phyloP scores from a whole-genome alignment of 1,284 basidiomycete species.

The Leucoagaricus sp. region DNA sequence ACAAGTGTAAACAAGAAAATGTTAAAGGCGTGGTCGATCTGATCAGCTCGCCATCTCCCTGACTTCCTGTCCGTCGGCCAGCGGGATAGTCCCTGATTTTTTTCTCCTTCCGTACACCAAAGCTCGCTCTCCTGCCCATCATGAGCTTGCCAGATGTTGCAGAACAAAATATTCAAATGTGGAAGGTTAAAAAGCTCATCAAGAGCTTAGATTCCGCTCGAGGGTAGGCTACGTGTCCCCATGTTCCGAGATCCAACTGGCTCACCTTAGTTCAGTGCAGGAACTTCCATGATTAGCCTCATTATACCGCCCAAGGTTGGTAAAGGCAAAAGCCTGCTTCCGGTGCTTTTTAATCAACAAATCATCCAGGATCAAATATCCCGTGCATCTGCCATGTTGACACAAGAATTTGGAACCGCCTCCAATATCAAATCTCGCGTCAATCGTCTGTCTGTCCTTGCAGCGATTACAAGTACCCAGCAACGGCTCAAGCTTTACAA shows the following conservation, averaged over 20 bases:
- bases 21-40: slow-evolving; percentile 27
- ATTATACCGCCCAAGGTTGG: slow-evolving; percentile 91
- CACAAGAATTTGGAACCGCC: slow-evolving; percentile 96
- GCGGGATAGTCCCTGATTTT: slow-evolving; percentile 2
- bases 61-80: slow-evolving; percentile 16
- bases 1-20: slow-evolving; percentile 34
- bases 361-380: slow-evolving; percentile 87
- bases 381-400: slow-evolving; percentile 92
- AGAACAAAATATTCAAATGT: slow-evolving; percentile 90
- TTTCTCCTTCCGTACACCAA: neutral
- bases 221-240: slow-evolving; percentile 56
- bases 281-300: slow-evolving; percentile 99
- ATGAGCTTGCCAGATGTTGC: slow-evolving; percentile 75
- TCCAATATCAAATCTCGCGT: slow-evolving; percentile 99
- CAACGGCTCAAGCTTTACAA: slow-evolving; percentile 97
- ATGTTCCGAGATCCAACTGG: slow-evolving; percentile 13
- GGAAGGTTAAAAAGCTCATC: slow-evolving; percentile 99
- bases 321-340: neutral
- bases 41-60: slow-evolving; percentile 25
- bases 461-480: slow-evolving; percentile 99
- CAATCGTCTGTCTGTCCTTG: slow-evolving; percentile 95
- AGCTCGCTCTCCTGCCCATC: slow-evolving; percentile 36
- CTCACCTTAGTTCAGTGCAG: slow-evolving; percentile 61
- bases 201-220: slow-evolving; percentile 91
- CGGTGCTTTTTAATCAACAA: neutral